Conservation (phyloP, 192 early-diverging fungal genomes). For the Coemansia aciculifera region DNA sequence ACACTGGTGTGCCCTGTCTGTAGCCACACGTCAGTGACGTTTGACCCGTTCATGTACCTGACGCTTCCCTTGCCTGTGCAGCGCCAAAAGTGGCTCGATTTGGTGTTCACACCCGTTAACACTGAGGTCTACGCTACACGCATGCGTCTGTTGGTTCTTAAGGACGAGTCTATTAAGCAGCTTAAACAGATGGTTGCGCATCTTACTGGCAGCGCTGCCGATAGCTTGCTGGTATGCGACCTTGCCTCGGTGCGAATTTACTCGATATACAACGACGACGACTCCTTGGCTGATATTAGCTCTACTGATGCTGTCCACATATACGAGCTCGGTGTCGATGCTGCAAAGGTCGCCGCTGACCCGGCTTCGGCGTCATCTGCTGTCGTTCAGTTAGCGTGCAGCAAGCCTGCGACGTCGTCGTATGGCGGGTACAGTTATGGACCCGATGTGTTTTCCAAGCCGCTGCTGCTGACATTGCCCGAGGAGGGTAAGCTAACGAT, state of each 20-base stretch:
- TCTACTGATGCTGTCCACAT: conserved; percentile 28
- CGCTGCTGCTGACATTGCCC: conserved; percentile 39
- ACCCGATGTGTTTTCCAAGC: conserved; percentile 36
- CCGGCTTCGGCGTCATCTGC: conserved; percentile 11
- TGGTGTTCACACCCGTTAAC: conserved; percentile 54
- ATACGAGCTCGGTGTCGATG: conserved; percentile 38
- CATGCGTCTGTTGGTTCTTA: conserved; percentile 60
- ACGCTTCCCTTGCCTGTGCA: conserved; percentile 75
- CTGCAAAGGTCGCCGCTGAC: conserved; percentile 18
- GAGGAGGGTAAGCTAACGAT: conserved; percentile 19
- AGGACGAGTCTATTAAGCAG: conserved; percentile 63
- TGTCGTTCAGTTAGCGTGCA: conserved; percentile 39
- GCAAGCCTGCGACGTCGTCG: conserved; percentile 14
- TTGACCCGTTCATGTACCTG: conserved; percentile 82
- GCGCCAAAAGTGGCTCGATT: conserved; percentile 58
- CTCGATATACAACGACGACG: conserved; percentile 29
- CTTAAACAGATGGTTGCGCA: conserved; percentile 65
- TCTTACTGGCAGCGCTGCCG: conserved; percentile 16
- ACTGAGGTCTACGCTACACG: conserved; percentile 35
- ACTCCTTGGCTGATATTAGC: conserved; percentile 32
- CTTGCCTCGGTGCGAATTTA: conserved; percentile 25
- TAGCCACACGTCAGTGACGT: conserved; percentile 67
- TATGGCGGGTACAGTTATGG: conserved; percentile 31
- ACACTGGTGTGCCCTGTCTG: conserved; percentile 61
- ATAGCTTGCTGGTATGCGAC: conserved; percentile 33